Base-by-base conservation (phyloP, 805 yeast genomes). In the Wickerhamia fluorescens region DNA sequence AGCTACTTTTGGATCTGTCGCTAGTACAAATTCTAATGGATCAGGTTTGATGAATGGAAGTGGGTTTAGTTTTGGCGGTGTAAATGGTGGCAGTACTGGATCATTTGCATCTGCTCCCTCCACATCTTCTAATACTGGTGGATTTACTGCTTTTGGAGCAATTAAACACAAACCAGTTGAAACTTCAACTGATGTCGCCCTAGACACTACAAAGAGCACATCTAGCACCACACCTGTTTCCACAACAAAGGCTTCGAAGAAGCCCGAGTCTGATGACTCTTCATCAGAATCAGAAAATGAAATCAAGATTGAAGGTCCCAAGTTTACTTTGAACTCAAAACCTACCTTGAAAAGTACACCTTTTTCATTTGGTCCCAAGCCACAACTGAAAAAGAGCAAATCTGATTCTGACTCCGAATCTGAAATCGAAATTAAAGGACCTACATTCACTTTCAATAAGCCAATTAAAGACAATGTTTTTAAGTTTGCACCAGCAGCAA, bases 341-440 rank as follows among this genome's bases (percentile, higher is more conserved):
- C 49, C 52, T 7, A 44, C 54, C 2, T 38, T 49, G 5, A 63
- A 61, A 37, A 50, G 45, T 14, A 46, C 67, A 0, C 61, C 64
- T 2, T 61, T 63, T 24, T 35, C 65, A 9, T 61, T 61, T 35
- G 59, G 58, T 6, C 53, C 58, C 5, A 51, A 56, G 27, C 46
- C 49, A 16, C 41, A 36, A 12, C 42, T 46, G 24, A 47, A 48
- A 27, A 35, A 38, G 20, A 42, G 41, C 7, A 49, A 43, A 23
- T 58, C 68, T 3, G 75, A 68, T 29, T 58, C 69, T 1, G 78
- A 72, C 25, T 64, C 73, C 1, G 83, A 75, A 19, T 75, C 75
- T 13, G 82, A 75, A 20, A 53, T 77, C 15, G 78, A 76, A 47
- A 69, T 80, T 16, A 73, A 82, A 51, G 94, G 94, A 1, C 94